Evolutionary conservation across 2,329 filamentous ascomycete genomes (phyloP), one percentile per base, ranked within the genome.

Genomic region (Stachybotrys elegans): DNA sequence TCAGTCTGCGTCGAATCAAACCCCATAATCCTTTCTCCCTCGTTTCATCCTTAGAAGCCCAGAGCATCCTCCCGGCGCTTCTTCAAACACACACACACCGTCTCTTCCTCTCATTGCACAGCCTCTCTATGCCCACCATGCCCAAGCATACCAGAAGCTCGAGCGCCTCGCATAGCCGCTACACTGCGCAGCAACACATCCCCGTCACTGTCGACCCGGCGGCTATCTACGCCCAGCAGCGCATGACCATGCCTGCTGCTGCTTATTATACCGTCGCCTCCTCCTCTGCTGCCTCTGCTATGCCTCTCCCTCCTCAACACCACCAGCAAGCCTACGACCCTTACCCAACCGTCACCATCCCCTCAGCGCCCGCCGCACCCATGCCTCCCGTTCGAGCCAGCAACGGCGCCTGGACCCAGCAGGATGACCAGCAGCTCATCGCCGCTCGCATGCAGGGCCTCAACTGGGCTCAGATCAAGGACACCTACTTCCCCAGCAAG

Each of bases 381-480:
- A 57, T 75, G 69, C 44, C 70, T 69, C 46, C 78, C 70, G 43
- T 76, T 51, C 75, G 80, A 39, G 69, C 79, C 20, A 79, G 79
- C 25, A 81, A 79, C 1, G 79, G 78, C 8, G 81, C 83, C 1
- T 95, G 89, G 89, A 84, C 78, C 23, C 70, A 77, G 2, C 73
- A 80, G 39, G 88, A 93, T 53, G 89, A 95, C 63, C 76, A 85
- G 55, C 79, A 79, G 29, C 77, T 95, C 35, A 72, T 92, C 49
- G 68, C 72, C 35, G 86, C 88, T 14, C 79, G 89, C 43, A 79
- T 84, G 39, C 79, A 83, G 56, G 86, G 86, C 20, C 76, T 90
- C 61, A 92, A 91, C 66, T 95, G 89, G 89, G 78, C 79, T 43
- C 84, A 88, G 55, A 93, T 94, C 59, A 83, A 89, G 55, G 73